A percentile compares a stretch with the other conserved stretches of the same genome.
These are phyloP conservation scores for Antitrichia curtipendula DNA, from an alignment of 225 moss, liverwort and hornwort genomes.

Conservation along the genomic window DNA sequence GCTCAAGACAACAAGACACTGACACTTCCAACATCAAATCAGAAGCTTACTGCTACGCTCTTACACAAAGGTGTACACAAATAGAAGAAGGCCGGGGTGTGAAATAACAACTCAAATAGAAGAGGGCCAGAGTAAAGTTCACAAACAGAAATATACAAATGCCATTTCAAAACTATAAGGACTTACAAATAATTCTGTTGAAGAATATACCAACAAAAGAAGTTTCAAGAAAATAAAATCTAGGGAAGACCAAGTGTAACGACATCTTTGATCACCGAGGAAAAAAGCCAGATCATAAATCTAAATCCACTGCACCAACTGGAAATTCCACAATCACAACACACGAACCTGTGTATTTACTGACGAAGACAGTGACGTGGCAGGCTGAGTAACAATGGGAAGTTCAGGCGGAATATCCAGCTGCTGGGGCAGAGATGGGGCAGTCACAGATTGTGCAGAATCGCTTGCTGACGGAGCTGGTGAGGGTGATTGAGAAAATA, in stretches of 20 bases:
- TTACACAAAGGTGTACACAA: not conserved
- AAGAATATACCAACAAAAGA: not conserved
- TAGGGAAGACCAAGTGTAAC: not conserved
- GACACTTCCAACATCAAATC: not conserved
- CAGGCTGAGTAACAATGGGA: constrained; percentile 7
- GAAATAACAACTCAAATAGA: not conserved
- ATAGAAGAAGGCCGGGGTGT: not conserved
- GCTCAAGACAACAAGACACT: not conserved
- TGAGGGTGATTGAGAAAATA: constrained; percentile 38
- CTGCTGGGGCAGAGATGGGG: constrained; percentile 23
- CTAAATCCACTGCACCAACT: not conserved
- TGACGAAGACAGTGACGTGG: constrained; percentile 32
- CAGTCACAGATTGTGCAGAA: constrained; percentile 10
- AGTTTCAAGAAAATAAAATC: not conserved
- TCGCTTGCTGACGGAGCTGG: constrained; percentile 21
- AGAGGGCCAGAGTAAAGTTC: not conserved
- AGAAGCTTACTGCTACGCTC: not conserved
- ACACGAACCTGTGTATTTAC: constrained; percentile 41
- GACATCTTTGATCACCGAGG: not conserved
- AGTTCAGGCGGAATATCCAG: constrained; percentile 36
- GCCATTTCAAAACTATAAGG: not conserved
- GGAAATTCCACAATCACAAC: not conserved
- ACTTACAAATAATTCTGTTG: not conserved
- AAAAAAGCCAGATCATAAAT: not conserved
- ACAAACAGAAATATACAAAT: not conserved